Evolutionary conservation across 257 asterid genomes (phyloP), one percentile per base, ranked within the genome.

Genomic region (Petunia axillaris): DNA sequence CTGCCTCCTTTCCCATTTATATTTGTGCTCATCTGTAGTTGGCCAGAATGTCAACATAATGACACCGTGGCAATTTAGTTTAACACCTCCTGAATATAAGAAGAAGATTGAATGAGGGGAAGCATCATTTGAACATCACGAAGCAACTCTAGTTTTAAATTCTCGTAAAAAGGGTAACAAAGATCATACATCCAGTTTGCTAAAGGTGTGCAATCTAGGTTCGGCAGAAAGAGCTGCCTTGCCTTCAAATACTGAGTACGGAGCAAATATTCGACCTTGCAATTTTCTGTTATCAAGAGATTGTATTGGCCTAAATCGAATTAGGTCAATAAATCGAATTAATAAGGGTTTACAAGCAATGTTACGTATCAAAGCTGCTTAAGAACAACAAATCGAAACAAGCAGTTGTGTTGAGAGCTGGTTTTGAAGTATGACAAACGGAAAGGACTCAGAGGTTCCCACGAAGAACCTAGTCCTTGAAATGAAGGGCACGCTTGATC

Each of bases 1-100:
- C 97, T 92, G 97, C 85, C 88, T 89, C 91, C 88, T 92, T 11
- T 93, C 97, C 93, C 94, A 93, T 81, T 95, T 90, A 79, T 95
- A 95, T 86, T 91, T 95, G 81, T 96, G 97, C 85, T 92, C 98
- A 70, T 92, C 98, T 81, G 92, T 73, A 62, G 99, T 87, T 16
- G 98, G 99, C 91, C 90, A 87, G 80, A 93, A 81, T 53, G 94
- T 89, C 87, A 95, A 76, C 91, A 92, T 85, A 74, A 95, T 91
- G 81, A 57, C 80, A 83, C 98, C 98, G 2, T 87, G 89, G 10
- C 97, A 97, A 75, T 89, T 94, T 43, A 95, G 85, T 85, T 59
- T 89, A 82, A 90, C 75, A 82, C 60, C 87, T 78, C 99, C 98
- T 64, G 97, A 85, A 97, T 95, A 83, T 64, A 68, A 79, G 58